A percentile compares a stretch with the other conserved stretches of the same genome.
Evolutionary conservation across 768 basidiomycete species (phyloP).

Genomic region (Collybia mongolica): DNA sequence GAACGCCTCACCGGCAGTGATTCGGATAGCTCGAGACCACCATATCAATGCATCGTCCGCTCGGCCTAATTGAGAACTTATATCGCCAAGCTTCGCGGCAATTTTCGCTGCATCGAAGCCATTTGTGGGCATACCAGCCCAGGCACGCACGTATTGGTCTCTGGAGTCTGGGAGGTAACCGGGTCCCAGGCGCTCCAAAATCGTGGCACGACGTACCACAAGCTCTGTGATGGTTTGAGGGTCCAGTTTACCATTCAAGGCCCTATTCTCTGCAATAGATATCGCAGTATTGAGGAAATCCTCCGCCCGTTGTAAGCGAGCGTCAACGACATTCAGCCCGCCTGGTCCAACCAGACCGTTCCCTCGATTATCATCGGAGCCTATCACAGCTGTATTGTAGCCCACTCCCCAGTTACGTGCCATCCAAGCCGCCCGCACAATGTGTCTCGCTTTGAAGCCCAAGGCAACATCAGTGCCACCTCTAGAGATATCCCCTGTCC

Average conservation of each 20-base stretch:
- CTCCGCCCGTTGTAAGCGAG: conserved; percentile 53
- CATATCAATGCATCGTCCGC: conserved; percentile 55
- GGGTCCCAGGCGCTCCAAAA: conserved; percentile 62
- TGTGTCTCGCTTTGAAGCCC: conserved; percentile 58
- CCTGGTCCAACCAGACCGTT: conserved; percentile 29
- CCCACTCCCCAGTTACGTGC: conserved; percentile 63
- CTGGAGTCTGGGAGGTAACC: conserved; percentile 53
- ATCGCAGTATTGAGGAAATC: conserved; percentile 52
- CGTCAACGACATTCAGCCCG: conserved; percentile 46
- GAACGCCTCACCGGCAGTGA: conserved; percentile 34
- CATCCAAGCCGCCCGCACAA: conserved; percentile 71
- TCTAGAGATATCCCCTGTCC: conserved; percentile 49
- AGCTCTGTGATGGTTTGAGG: conserved; percentile 55
- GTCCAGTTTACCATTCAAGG: conserved; percentile 37
- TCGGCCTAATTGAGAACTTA: conserved; percentile 55
- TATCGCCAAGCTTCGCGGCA: conserved; percentile 68
- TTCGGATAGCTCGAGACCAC: conserved; percentile 62
- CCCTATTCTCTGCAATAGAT: conserved; percentile 38
- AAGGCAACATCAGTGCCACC: conserved; percentile 77
- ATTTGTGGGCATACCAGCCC: conserved; percentile 39
- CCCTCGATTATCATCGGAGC: conserved; percentile 32
- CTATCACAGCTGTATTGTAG: conserved; percentile 32
- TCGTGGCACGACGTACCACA: conserved; percentile 49
- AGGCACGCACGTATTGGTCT: conserved; percentile 56
- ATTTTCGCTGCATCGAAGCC: conserved; percentile 49